Evolutionary conservation across 306 rosid genomes (phyloP).

Genomic region (Casuarina equisetifolia): DNA sequence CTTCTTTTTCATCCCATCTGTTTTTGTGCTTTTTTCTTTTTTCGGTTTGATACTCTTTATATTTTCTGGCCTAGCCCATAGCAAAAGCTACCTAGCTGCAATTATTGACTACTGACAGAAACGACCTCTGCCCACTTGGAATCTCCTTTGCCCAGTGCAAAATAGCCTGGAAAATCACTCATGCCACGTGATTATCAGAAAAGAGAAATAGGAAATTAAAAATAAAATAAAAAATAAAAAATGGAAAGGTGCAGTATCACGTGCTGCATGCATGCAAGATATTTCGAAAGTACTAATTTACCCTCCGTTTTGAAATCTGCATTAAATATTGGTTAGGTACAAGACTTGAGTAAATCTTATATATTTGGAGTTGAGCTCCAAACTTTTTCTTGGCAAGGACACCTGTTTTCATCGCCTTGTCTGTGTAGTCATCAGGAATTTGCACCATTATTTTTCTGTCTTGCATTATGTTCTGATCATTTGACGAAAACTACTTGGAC

Average conservation of each 20-base stretch:
- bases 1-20: slow-evolving; percentile 19
- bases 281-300: background rate
- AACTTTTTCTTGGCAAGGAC: background rate
- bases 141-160: background rate
- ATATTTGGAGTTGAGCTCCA: too few relatives aligned
- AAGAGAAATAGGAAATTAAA: background rate
- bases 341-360: background rate
- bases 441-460: background rate
- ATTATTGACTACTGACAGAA: background rate
- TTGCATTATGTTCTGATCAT: background rate
- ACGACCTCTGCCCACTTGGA: background rate
- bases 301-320: background rate
- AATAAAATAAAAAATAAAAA: background rate
- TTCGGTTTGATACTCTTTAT: slow-evolving; percentile 1
- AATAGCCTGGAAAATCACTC: background rate
- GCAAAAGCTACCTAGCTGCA: background rate
- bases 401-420: background rate
- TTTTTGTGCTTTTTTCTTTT: slow-evolving; percentile 15
- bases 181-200: background rate
- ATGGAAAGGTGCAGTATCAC: too few relatives aligned
- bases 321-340: background rate
- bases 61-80: slow-evolving; percentile 6
- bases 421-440: background rate
- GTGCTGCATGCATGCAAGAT: background rate
- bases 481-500: background rate